Conservation (phyloP, 345 rosid genomes). For the Alliaria petiolata region DNA sequence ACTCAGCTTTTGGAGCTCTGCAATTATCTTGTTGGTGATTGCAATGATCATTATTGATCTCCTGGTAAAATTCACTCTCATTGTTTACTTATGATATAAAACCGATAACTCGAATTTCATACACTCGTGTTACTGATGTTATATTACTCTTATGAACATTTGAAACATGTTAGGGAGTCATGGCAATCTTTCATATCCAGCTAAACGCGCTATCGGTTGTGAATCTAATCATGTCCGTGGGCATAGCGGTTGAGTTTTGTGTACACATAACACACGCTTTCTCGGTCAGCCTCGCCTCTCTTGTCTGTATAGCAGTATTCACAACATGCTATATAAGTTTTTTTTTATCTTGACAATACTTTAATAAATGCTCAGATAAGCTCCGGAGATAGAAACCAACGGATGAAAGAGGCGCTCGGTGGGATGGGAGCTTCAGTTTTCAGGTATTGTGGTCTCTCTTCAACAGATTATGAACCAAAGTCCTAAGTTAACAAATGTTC, state of each 20-base stretch:
- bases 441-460: constrained; percentile 48
- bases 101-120: not conserved
- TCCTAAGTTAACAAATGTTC: not conserved
- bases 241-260: constrained; percentile 94
- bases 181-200: constrained; percentile 86
- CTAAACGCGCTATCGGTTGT: constrained; percentile 95
- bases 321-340: not conserved
- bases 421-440: constrained; percentile 99
- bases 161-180: constrained; percentile 76
- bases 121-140: not conserved
- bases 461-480: not conserved
- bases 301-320: not conserved
- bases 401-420: constrained; percentile 74
- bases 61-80: constrained; percentile 49
- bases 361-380: constrained; percentile 51
- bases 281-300: constrained; percentile 50
- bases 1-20: constrained; percentile 87
- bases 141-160: not conserved
- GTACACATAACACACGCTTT: constrained; percentile 93
- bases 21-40: constrained; percentile 80
- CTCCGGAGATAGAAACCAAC: constrained; percentile 65
- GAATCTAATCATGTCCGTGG: constrained; percentile 93
- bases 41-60: constrained; percentile 87
- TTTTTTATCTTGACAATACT: not conserved
- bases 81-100: not conserved